Evolutionary conservation across 306 rosid species (phyloP).

Genomic region (Quercus suber): DNA sequence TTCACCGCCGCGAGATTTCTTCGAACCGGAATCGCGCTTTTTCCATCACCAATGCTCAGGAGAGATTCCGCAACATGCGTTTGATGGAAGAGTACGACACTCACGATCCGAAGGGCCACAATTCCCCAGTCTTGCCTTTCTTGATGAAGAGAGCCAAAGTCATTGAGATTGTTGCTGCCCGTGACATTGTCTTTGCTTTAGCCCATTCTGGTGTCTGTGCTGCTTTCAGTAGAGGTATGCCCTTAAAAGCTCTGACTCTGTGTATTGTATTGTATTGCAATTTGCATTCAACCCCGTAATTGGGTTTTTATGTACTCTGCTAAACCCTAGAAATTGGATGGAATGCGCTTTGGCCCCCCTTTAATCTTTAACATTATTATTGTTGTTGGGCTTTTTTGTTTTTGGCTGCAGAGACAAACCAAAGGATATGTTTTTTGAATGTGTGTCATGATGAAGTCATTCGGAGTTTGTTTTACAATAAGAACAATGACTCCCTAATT

Average conservation of each 20-base stretch:
- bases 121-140: conserved; percentile 62
- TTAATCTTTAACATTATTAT: no score
- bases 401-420: conserved; percentile 64
- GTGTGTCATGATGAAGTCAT: conserved; percentile 88
- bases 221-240: conserved; percentile 77
- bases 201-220: conserved; percentile 93
- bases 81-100: conserved; percentile 78
- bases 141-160: conserved; percentile 74
- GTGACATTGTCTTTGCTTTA: conserved; percentile 71
- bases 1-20: conserved; percentile 73
- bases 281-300: neutral
- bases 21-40: conserved; percentile 77
- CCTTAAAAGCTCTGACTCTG: no score
- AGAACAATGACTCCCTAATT: conserved; percentile 89
- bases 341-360: no score
- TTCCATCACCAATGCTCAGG: conserved; percentile 64
- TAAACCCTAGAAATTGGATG: neutral
- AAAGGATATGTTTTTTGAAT: conserved; percentile 86
- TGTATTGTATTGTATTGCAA: no score
- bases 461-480: conserved; percentile 85
- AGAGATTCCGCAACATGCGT: conserved; percentile 79
- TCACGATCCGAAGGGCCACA: conserved; percentile 68
- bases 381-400: neutral
- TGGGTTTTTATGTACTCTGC: neutral
- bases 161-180: conserved; percentile 86